Percentiles rank a stretch among this genome's conserved stretches.
Conservation (phyloP, 306 rosid genomes). For the Trichosanthes cucumerina region DNA sequence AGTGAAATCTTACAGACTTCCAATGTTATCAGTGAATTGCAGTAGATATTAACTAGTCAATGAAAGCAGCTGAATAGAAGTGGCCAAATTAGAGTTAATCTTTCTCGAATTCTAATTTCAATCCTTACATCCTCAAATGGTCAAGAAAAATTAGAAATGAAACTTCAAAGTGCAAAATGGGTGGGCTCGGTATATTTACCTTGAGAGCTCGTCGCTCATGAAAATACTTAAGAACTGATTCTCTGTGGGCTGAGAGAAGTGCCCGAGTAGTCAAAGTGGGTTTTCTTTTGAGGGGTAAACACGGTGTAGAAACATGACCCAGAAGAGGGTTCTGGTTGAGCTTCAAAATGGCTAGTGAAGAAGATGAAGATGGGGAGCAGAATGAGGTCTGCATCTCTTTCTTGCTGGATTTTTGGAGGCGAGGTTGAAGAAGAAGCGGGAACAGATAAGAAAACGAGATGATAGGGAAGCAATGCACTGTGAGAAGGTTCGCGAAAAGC, state of each 20-base stretch:
- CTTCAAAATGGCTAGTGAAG: constrained; percentile 37
- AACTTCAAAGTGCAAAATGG: neutral
- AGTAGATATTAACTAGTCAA: neutral
- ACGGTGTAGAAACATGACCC: constrained; percentile 26
- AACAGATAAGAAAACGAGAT: constrained; percentile 50
- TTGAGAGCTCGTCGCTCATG: constrained; percentile 66
- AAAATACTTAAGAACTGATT: constrained; percentile 53
- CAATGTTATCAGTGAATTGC: neutral
- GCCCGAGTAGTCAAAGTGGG: constrained; percentile 38
- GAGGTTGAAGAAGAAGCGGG: constrained; percentile 7
- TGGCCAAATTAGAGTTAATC: neutral
- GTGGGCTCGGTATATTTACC: constrained; percentile 24
- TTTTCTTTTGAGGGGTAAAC: constrained; percentile 32
- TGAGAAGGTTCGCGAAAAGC: too few species aligned
- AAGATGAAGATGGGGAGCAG: constrained; percentile 42
- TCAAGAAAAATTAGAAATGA: neutral
- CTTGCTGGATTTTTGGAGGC: neutral
- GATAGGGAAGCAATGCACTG: too few species aligned
- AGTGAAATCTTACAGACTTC: neutral
- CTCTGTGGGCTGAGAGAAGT: constrained; percentile 43
- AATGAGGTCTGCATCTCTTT: constrained; percentile 44
- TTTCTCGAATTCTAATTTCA: neutral
- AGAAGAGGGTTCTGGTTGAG: constrained; percentile 34
- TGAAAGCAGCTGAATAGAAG: neutral
- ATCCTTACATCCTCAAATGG: neutral